Percentiles rank a stretch among this genome's conserved stretches.
These are phyloP conservation scores for Kwoniella heveanensis DNA, from an alignment of 768 basidiomycete species.

Conservation along the genomic window DNA sequence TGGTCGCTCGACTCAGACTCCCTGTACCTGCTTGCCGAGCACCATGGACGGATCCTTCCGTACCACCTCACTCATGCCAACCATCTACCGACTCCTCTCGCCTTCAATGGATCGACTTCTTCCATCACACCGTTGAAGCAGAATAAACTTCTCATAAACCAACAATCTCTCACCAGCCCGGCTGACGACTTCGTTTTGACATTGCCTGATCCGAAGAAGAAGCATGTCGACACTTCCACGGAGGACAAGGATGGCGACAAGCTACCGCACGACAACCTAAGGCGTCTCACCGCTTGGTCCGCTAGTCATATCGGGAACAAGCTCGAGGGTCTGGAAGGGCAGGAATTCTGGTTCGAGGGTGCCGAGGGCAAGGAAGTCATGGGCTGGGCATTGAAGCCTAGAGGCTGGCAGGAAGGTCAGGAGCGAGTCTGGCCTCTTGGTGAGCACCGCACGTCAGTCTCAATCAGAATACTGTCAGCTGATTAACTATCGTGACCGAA, in stretches of 20 bases:
- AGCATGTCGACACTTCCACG: background rate
- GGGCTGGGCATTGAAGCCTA: slow-evolving; percentile 80
- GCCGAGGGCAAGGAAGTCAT: slow-evolving; percentile 74
- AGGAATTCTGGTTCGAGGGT: slow-evolving; percentile 89
- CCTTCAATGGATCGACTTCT: slow-evolving; percentile 38
- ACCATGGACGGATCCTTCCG: slow-evolving; percentile 66
- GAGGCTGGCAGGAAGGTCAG: slow-evolving; percentile 66
- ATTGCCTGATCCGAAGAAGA: slow-evolving; percentile 29
- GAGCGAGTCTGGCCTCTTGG: slow-evolving; percentile 68
- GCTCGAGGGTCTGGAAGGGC: slow-evolving; percentile 57
- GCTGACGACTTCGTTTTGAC: slow-evolving; percentile 74
- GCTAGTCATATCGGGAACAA: slow-evolving; percentile 58
- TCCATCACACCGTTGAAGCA: slow-evolving; percentile 64
- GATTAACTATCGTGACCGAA: background rate
- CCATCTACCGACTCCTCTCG: slow-evolving; percentile 43
- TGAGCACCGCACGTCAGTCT: no score
- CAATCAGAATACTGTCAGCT: background rate
- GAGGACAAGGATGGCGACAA: slow-evolving; percentile 57
- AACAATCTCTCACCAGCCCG: slow-evolving; percentile 74
- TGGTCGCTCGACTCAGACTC: slow-evolving; percentile 72
- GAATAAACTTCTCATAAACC: slow-evolving; percentile 70
- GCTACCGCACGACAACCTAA: slow-evolving; percentile 45
- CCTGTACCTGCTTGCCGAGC: slow-evolving; percentile 75
- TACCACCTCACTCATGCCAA: slow-evolving; percentile 45
- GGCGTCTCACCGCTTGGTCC: slow-evolving; percentile 70